Conservation (phyloP, 2,329 filamentous ascomycete species). For the Neurospora sp. region DNA sequence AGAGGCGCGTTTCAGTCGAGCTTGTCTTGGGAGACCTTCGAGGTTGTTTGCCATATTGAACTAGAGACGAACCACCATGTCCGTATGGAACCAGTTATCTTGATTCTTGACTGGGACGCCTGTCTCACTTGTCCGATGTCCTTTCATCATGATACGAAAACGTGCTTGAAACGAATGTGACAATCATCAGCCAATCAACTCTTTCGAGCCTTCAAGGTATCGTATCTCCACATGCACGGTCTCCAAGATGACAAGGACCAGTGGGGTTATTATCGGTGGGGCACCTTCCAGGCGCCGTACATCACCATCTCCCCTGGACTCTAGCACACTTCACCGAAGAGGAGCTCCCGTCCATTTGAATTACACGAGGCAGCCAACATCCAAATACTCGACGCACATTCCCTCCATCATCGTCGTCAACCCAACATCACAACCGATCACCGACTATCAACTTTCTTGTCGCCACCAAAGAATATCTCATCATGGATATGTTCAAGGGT, state of each 20-base stretch:
- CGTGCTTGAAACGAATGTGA: not conserved
- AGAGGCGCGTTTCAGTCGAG: not conserved
- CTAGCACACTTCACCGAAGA: not conserved
- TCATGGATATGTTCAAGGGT: constrained; percentile 50
- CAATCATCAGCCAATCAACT: not conserved
- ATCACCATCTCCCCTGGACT: constrained; percentile 24
- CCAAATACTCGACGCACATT: not conserved
- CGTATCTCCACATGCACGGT: not conserved
- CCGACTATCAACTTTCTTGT: not conserved
- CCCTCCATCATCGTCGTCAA: constrained; percentile 3
- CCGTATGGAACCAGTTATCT: not conserved
- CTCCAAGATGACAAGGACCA: not conserved
- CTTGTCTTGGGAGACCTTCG: not conserved
- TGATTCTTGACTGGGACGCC: not conserved
- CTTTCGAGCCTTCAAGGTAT: not conserved
- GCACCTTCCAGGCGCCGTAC: constrained; percentile 29
- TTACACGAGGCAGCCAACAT: not conserved
- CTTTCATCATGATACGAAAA: not conserved
- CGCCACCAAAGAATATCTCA: constrained; percentile 8
- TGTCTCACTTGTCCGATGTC: not conserved
- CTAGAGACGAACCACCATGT: not conserved
- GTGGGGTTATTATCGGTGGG: not conserved
- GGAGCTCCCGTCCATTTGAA: not conserved
- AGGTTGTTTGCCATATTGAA: not conserved
- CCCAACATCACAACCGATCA: not conserved